These are phyloP conservation scores for Euryodendron excelsum DNA, from an alignment of 148 eudicot genomes.

Conservation along the genomic window DNA sequence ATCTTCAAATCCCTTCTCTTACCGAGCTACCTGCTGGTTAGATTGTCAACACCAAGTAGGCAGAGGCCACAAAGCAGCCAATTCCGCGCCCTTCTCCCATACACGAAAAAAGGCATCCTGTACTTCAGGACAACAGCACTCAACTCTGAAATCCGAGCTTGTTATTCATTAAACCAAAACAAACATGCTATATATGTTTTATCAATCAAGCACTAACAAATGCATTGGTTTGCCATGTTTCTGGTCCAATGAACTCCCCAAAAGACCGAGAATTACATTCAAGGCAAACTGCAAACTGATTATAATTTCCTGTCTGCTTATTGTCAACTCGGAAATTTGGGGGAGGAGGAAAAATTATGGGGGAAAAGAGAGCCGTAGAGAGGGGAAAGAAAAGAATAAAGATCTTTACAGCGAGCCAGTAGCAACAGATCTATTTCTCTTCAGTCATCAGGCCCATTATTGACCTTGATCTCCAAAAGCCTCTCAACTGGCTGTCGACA, in stretches of 20 bases:
- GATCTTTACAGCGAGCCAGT: not conserved
- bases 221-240: not conserved
- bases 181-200: not conserved
- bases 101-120: too few relatives aligned
- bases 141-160: too few relatives aligned
- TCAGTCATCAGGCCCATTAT: constrained; percentile 41
- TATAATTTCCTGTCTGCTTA: not conserved
- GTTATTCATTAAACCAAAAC: too few relatives aligned
- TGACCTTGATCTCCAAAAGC: constrained; percentile 92
- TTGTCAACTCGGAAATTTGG: not conserved
- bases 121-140: too few relatives aligned
- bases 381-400: too few relatives aligned
- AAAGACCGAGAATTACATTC: not conserved
- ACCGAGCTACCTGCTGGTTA: too few relatives aligned
- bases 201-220: not conserved
- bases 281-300: not conserved
- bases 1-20: too few relatives aligned
- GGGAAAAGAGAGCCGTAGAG: not conserved
- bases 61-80: too few relatives aligned
- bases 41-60: too few relatives aligned
- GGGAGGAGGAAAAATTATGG: not conserved
- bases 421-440: not conserved
- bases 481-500: constrained; percentile 97
- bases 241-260: not conserved
- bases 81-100: too few relatives aligned